Percentiles rank a stretch among this genome's conserved stretches.
These are phyloP conservation scores for Coemansia sp. DNA, from an alignment of 192 early-diverging fungal species.

Conservation along the genomic window DNA sequence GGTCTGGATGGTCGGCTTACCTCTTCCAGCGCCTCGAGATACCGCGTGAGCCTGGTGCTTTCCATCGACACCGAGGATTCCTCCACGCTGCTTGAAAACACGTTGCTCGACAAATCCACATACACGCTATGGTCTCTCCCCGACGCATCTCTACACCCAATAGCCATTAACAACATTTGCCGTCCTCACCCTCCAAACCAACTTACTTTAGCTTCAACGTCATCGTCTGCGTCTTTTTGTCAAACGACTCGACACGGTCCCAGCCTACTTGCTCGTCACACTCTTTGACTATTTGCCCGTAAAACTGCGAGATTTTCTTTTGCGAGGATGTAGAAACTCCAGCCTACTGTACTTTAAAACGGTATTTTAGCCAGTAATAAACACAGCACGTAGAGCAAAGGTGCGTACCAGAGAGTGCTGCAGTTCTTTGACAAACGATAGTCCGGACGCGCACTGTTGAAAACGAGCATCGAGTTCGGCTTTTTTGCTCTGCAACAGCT, in stretches of 20 bases:
- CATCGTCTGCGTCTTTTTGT: slow-evolving; percentile 25
- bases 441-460: slow-evolving; percentile 35
- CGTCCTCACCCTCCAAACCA: not conserved
- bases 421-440: slow-evolving; percentile 46
- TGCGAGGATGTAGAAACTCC: not conserved
- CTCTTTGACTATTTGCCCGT: slow-evolving; percentile 26
- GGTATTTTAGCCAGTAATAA: not conserved
- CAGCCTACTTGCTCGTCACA: slow-evolving; percentile 33
- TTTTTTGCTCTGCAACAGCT: slow-evolving; percentile 10
- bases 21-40: slow-evolving; percentile 22
- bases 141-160: slow-evolving; percentile 23
- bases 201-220: slow-evolving; percentile 20
- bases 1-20: slow-evolving; percentile 6
- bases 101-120: slow-evolving; percentile 23
- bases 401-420: slow-evolving; percentile 35
- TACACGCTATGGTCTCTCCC: slow-evolving; percentile 20
- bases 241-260: slow-evolving; percentile 27
- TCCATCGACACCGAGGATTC: slow-evolving; percentile 18
- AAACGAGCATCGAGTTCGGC: slow-evolving; percentile 27
- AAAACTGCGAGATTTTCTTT: slow-evolving; percentile 20
- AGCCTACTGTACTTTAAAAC: slow-evolving; percentile 8
- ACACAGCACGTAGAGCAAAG: not conserved
- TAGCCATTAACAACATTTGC: not conserved
- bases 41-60: slow-evolving; percentile 2
- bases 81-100: slow-evolving; percentile 30